Evolutionary conservation across 2,329 filamentous ascomycete genomes (phyloP), one percentile per base, ranked within the genome.

Genomic region (Orbilia javanica): DNA sequence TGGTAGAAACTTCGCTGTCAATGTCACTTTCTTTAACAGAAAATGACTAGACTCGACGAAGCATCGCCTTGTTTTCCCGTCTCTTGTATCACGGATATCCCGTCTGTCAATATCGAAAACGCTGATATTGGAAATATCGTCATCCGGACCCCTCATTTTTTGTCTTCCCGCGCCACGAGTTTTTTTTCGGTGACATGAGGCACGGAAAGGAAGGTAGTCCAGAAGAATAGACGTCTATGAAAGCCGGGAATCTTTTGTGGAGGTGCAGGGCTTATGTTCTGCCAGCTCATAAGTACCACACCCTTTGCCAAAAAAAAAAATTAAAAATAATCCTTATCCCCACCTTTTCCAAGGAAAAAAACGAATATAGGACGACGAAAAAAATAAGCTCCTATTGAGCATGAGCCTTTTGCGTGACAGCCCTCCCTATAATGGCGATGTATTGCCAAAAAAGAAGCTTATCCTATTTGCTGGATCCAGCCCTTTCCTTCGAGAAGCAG

Each of bases 211-310:
- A 72, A 68, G 73, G 72, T 69, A 71, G 63, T 68, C 31, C 52
- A 63, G 62, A 39, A 78, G 53, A 20, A 63, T 66, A 34, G 57
- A 44, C 57, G 46, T 75, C 63, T 62, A 77, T 42, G 52, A 64
- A 67, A 55, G 52, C 50, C 39, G 66, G 73, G 70, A 77, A 53
- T 66, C 53, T 48, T 77, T 34, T 78, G 67, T 78, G 74, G 72
- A 76, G 73, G 74, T 78, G 67, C 74, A 78, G 62, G 74, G 74
- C 74, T 78, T 78, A 68, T 78, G 67, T 69, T 36, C 29, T 78
- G 74, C 74, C 74, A 78, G 67, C 74, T 78, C 74, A 78, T 57
- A 78, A 64, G 74, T 72, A 78, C 74, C 74, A 78, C 74, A 78
- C 74, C 74, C 67, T 72, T 78, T 57, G 53, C 62, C 67, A 50